Evolutionary conservation across 257 asterid species (phyloP), one percentile per base, ranked within the genome.

Genomic region (Henckelia pumila): DNA sequence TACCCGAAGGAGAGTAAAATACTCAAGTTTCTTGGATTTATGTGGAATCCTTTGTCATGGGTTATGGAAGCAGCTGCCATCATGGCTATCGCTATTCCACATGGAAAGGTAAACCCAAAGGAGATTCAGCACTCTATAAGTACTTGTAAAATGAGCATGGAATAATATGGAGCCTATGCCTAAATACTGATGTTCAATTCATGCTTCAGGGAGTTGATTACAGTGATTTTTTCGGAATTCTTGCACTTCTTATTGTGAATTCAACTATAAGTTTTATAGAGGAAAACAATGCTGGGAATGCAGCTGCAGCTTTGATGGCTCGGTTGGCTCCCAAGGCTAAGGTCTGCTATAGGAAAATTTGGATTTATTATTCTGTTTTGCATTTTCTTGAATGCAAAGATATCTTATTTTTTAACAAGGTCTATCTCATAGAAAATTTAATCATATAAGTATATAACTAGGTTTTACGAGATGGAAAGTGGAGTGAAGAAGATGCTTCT

Each of bases 41-140:
- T 88, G 92, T 88, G 95, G 95, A 88, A 88, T 24, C 95, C 92
- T 6, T 63, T 86, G 28, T 88, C 95, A 26, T 88, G 95, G 95
- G 93, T 85, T 23, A 86, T 88, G 95, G 95, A 85, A 56, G 78
- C 80, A 19, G 95, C 95, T n/a, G 95, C 95, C 8, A 59, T 88
- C 66, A 82, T 88, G 44, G 95, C 95, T 25, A 88, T 88, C 50
- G 80, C 64, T 8, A 49, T 86, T 70, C 86, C 95, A 13, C 85
- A 88, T 67, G 93, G 93, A 74, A 71, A 75, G 79, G 92, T 85
- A 74, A 49, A 24, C 21, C 3, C 55, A 17, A 1, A 19, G 22
- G 14, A 5, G 4, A 16, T 23, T 56, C 13, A 6, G 23, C 28
- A 57, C 28, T 63, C 58, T 7, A 33, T 7, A 33, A 32, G 40